Conservation (phyloP, 495 filamentous ascomycete species). For the Durotheca rogersii region DNA sequence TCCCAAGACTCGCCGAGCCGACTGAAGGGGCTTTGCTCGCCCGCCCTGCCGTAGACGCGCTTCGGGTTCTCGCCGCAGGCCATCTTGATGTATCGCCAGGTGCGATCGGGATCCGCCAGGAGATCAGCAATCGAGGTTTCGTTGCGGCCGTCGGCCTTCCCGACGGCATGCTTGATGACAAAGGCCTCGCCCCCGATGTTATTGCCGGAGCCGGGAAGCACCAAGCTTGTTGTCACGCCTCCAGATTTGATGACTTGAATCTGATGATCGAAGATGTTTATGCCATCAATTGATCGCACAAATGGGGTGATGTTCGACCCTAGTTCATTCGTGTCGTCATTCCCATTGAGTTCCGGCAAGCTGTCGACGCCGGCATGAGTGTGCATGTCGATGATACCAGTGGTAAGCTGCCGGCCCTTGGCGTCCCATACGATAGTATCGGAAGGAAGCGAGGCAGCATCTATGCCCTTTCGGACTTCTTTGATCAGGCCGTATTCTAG, state of each 20-base stretch:
- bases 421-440: constrained; percentile 51
- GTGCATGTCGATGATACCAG: constrained; percentile 69
- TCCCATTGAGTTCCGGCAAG: constrained; percentile 44
- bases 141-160: constrained; percentile 48
- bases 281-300: constrained; percentile 58
- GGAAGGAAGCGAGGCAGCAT: constrained; percentile 30
- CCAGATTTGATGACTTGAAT: constrained; percentile 64
- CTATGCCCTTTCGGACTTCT: constrained; percentile 40
- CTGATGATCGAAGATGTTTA: constrained; percentile 52
- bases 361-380: constrained; percentile 54
- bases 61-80: constrained; percentile 68
- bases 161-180: constrained; percentile 61
- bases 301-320: constrained; percentile 56
- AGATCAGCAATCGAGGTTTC: constrained; percentile 52
- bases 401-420: constrained; percentile 59
- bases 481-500: constrained; percentile 52
- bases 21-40: constrained; percentile 46
- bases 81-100: constrained; percentile 68
- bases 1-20: constrained; percentile 62
- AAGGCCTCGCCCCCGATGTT: constrained; percentile 68
- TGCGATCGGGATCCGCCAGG: constrained; percentile 51
- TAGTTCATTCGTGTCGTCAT: constrained; percentile 55
- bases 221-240: constrained; percentile 65
- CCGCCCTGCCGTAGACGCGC: constrained; percentile 49
- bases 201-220: constrained; percentile 64